Conservation (phyloP, 2,329 filamentous ascomycete genomes). For the Colletotrichum tabaci region DNA sequence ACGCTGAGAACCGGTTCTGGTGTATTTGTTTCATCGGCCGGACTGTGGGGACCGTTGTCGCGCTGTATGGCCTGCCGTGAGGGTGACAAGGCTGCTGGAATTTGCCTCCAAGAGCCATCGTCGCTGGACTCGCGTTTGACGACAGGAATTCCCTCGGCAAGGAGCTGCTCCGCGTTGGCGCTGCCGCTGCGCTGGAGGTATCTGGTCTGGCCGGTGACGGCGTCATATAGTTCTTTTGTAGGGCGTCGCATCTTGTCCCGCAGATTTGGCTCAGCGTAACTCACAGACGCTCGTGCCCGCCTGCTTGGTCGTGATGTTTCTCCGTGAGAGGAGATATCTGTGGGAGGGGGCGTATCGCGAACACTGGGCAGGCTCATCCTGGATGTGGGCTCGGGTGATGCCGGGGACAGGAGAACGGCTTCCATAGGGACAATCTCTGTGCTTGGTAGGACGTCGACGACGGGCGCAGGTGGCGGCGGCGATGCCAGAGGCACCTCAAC, state of each 20-base stretch:
- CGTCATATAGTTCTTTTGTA: slow-evolving; percentile 82
- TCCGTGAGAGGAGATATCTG: slow-evolving; percentile 68
- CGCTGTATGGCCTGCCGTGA: background rate
- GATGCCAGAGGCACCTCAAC: slow-evolving; percentile 16
- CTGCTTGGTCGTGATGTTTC: slow-evolving; percentile 76
- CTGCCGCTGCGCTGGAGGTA: slow-evolving; percentile 48
- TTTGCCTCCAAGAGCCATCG: slow-evolving; percentile 51
- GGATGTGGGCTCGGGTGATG: slow-evolving; percentile 63
- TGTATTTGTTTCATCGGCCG: slow-evolving; percentile 57
- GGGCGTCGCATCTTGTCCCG: slow-evolving; percentile 88
- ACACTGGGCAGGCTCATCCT: slow-evolving; percentile 55
- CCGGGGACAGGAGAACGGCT: slow-evolving; percentile 60
- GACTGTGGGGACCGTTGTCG: slow-evolving; percentile 54
- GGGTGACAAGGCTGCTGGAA: slow-evolving; percentile 42
- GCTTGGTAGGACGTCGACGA: slow-evolving; percentile 38
- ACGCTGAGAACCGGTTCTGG: slow-evolving; percentile 50
- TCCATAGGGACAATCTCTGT: slow-evolving; percentile 55
- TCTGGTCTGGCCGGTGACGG: slow-evolving; percentile 77
- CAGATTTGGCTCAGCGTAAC: slow-evolving; percentile 87
- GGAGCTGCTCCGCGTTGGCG: slow-evolving; percentile 59
- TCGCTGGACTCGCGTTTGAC: slow-evolving; percentile 54
- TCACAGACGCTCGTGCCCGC: slow-evolving; percentile 77
- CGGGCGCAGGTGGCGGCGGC: slow-evolving; percentile 27
- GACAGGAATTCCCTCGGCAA: slow-evolving; percentile 47
- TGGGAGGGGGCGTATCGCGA: slow-evolving; percentile 72